Evolutionary conservation across 2,329 filamentous ascomycete species (phyloP).

Genomic region (Xylaria arbuscula): DNA sequence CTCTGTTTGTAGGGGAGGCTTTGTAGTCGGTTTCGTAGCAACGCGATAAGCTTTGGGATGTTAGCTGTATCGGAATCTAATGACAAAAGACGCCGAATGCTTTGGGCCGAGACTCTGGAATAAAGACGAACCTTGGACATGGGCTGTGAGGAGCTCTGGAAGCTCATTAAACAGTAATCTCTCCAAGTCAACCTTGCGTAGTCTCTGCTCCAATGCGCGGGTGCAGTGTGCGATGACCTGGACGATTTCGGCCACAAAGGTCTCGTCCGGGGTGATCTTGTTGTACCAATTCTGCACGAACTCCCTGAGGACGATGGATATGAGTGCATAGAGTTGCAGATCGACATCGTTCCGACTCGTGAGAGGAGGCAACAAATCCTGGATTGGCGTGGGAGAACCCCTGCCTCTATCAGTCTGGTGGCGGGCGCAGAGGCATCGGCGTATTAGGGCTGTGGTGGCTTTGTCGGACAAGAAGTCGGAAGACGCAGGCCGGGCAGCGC

Average conservation of each 20-base stretch:
- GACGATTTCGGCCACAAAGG: conserved; percentile 87
- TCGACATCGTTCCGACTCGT: conserved; percentile 96
- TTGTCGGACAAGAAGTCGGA: conserved; percentile 75
- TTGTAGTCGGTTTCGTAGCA: conserved; percentile 68
- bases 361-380: conserved; percentile 86
- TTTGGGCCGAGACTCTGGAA: conserved; percentile 8
- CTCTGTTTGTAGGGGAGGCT: conserved; percentile 69
- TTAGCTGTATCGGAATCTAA: conserved; percentile 22
- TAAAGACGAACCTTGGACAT: conserved; percentile 74
- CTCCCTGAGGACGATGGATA: conserved; percentile 89
- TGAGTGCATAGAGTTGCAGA: conserved; percentile 89
- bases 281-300: conserved; percentile 94
- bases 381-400: conserved; percentile 69
- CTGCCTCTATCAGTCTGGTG: conserved; percentile 68
- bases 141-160: conserved; percentile 81
- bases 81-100: neutral
- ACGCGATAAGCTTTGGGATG: conserved; percentile 74
- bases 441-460: conserved; percentile 83
- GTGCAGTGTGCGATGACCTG: conserved; percentile 94
- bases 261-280: conserved; percentile 89
- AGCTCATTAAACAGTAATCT: conserved; percentile 87
- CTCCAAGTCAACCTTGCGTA: conserved; percentile 85
- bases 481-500: conserved; percentile 48
- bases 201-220: conserved; percentile 83
- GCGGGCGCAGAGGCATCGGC: conserved; percentile 84